Conservation (phyloP, 257 asterid genomes). For the Lycium barbarum region DNA sequence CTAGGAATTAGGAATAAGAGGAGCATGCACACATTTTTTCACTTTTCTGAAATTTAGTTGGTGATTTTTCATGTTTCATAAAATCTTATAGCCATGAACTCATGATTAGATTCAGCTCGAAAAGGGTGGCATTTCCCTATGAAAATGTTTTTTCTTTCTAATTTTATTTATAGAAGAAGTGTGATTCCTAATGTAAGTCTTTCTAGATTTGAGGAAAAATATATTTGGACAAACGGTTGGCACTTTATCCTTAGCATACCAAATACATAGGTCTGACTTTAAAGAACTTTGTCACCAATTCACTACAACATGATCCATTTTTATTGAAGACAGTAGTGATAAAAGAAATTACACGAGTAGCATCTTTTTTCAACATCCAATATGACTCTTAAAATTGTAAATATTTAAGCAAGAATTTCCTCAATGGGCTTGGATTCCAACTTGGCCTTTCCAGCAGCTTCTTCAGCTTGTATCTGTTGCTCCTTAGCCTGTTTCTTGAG, state of each 20-base stretch:
- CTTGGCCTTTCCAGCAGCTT: conserved; percentile 36
- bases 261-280: not conserved
- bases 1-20: no score
- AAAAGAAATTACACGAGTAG: not conserved
- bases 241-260: not conserved
- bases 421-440: conserved; percentile 43
- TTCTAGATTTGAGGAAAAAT: no score
- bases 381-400: not conserved
- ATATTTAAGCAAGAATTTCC: conserved; percentile 47
- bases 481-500: conserved; percentile 67
- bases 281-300: not conserved
- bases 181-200: no score
- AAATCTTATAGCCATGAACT: no score
- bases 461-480: conserved; percentile 42
- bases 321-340: not conserved
- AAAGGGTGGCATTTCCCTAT: no score
- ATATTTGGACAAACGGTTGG: no score
- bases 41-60: no score
- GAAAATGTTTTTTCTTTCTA: no score
- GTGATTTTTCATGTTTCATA: no score
- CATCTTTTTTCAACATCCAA: not conserved
- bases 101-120: no score
- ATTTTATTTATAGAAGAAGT: no score
- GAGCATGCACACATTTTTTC: no score
- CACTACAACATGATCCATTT: not conserved